phyloP scores from a whole-genome alignment of 345 rosid genomes.

The Syzygium aqueum region DNA sequence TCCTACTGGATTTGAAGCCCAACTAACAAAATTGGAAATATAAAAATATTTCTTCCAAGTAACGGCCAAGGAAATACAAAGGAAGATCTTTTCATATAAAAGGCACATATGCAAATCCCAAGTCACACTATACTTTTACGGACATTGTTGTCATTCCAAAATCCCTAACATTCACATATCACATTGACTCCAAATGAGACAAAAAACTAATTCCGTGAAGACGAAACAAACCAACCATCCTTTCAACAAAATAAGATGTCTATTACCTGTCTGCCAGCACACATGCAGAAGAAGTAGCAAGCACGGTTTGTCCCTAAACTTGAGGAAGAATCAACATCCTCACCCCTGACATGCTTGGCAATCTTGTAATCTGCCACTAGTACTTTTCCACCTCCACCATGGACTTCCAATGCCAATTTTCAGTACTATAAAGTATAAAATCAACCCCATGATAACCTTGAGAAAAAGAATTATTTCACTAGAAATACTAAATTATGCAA shows the following conservation, averaged over 20 bases:
- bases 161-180: no score
- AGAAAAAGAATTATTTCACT: neutral
- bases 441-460: neutral
- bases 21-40: no score
- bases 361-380: slow-evolving; percentile 96
- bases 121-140: no score
- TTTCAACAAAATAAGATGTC: neutral
- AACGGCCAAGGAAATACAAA: no score
- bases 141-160: no score
- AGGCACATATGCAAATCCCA: no score
- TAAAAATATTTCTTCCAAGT: no score
- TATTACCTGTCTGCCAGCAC: slow-evolving; percentile 95
- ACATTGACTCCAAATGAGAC: no score
- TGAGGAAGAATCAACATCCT: slow-evolving; percentile 17
- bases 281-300: slow-evolving; percentile 99
- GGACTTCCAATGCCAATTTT: slow-evolving; percentile 53
- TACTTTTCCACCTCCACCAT: slow-evolving; percentile 77
- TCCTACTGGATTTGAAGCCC: no score
- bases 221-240: neutral
- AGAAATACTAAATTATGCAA: neutral
- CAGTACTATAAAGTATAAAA: slow-evolving; percentile 46
- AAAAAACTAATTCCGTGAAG: no score
- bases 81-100: no score
- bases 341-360: slow-evolving; percentile 42
- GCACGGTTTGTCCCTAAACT: slow-evolving; percentile 30